Conservation (phyloP, 1,284 basidiomycete genomes). For the Quambalaria eucalypti region DNA sequence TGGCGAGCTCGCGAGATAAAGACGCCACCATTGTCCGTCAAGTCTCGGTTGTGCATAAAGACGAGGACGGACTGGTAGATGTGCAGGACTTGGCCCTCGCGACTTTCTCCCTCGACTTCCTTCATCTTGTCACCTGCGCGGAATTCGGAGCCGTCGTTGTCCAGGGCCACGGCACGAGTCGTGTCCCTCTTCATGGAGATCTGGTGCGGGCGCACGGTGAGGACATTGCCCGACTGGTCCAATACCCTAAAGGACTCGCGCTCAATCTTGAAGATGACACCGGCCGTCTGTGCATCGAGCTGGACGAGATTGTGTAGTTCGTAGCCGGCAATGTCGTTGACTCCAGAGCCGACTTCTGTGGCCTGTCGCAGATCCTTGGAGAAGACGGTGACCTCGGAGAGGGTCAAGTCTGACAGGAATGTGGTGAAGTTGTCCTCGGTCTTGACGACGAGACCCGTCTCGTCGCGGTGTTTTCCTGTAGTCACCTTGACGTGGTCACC, state of each 20-base stretch:
- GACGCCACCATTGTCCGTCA: constrained; percentile 81
- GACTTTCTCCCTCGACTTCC: constrained; percentile 74
- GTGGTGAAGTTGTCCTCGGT: constrained; percentile 75
- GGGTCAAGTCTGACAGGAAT: constrained; percentile 91
- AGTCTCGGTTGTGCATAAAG: constrained; percentile 86
- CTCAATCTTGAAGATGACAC: constrained; percentile 96
- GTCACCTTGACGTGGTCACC: constrained; percentile 99
- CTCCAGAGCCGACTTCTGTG: constrained; percentile 83
- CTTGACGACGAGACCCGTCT: constrained; percentile 90
- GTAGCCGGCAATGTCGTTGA: constrained; percentile 81
- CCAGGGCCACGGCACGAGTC: constrained; percentile 73
- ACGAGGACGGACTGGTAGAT: constrained; percentile 90
- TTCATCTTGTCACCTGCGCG: constrained; percentile 83
- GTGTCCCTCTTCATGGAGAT: constrained; percentile 79
- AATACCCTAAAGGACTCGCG: constrained; percentile 87
- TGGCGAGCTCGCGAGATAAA: constrained; percentile 63
- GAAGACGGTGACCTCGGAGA: constrained; percentile 93
- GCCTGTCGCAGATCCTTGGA: constrained; percentile 95
- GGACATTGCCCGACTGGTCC: constrained; percentile 76
- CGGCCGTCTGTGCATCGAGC: constrained; percentile 84
- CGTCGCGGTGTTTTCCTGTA: constrained; percentile 84
- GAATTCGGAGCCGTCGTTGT: constrained; percentile 69
- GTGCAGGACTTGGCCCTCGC: constrained; percentile 88
- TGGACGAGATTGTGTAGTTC: constrained; percentile 94
- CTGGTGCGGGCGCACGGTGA: constrained; percentile 84